Base-by-base conservation (phyloP, 2,329 filamentous ascomycete species). In the Dactylonectria estremocensis region DNA sequence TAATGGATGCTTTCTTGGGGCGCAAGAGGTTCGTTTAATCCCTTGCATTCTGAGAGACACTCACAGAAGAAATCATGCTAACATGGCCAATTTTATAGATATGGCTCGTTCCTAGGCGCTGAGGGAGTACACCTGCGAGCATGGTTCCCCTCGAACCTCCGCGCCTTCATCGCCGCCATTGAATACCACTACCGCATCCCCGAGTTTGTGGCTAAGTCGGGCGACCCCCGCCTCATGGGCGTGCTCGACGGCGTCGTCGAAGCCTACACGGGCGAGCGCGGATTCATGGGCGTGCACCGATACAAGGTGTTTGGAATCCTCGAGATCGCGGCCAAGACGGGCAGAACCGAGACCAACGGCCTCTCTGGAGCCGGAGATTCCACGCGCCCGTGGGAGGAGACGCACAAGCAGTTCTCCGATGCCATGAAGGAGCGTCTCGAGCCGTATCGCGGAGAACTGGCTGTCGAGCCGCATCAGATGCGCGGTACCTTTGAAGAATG, bases 261-360 rank as follows among this genome's bases (percentile, higher is more conserved):
- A 71, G 85, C 86, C 0, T 89, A 88, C 68, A 84, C 85, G 0
- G 87, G 86, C 1, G 86, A 88, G 69, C 80, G 86, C 20, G 86
- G 87, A 0, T 88, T 88, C 72, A 87, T 88, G 86, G 86, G 87
- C 6, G 84, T 83, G 0, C 86, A 89, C 71, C 78, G 86, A 18
- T 88, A 88, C 74, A 88, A 88, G 71, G 86, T 88, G 5, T 88
- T 87, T 68, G 87, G 86, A 1, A 85, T 88, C 31, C 82, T 88
- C 0, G 86, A 88, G 64, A 83, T 87, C 13, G 86, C 86, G 1
- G 83, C 82, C 46, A 88, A 88, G 74, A 86, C 84, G 0, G 86
- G 86, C 2, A 81, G 86, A 4, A 85, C 86, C 0, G 86, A 83
- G 66, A 88, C 86, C 0, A 88, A 88, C 58, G 86, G 86, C 2